Conservation (phyloP, 2,329 filamentous ascomycete species). For the Aureobasidium sp. region DNA sequence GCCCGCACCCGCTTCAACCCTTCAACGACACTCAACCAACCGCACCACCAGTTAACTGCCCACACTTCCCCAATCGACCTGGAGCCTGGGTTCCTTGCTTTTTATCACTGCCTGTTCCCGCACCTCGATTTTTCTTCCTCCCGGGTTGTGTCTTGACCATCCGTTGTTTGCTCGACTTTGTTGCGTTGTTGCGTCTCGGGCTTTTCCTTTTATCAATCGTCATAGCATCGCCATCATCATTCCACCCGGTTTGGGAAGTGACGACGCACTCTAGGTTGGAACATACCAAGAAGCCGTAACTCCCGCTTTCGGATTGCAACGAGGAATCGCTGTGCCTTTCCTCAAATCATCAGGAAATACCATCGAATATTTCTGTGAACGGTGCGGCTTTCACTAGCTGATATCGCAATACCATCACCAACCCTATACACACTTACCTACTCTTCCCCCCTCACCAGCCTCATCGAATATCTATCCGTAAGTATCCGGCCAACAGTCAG, state of each 20-base stretch:
- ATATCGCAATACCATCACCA: conserved; percentile 19
- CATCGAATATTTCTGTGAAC: neutral
- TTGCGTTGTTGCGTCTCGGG: conserved; percentile 11
- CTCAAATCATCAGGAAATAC: conserved; percentile 4
- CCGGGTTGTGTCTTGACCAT: conserved; percentile 3
- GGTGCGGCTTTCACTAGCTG: conserved; percentile 35
- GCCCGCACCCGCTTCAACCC: conserved; percentile 17
- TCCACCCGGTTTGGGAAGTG: conserved; percentile 3
- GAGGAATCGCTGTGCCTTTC: conserved; percentile 12
- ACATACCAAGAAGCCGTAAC: conserved; percentile 12
- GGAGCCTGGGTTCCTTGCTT: conserved; percentile 17
- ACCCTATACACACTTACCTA: conserved; percentile 18
- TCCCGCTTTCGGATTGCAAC: conserved; percentile 10
- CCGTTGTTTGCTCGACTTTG: conserved; percentile 20
- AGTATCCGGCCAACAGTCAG: conserved; percentile 19
- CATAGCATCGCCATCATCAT: conserved; percentile 7
- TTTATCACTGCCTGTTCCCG: conserved; percentile 15
- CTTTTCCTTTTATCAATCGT: conserved; percentile 13
- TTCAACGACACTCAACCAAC: conserved; percentile 16
- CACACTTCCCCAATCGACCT: conserved; percentile 13
- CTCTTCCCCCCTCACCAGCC: conserved; percentile 4
- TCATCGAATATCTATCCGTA: conserved; percentile 24
- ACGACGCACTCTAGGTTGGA: conserved; percentile 15
- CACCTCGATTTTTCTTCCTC: conserved; percentile 5
- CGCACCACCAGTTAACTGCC: conserved; percentile 13